A percentile compares a stretch with the other conserved stretches of the same genome.
Conservation (phyloP, 805 yeast genomes). For the Starmerella bombicola region DNA sequence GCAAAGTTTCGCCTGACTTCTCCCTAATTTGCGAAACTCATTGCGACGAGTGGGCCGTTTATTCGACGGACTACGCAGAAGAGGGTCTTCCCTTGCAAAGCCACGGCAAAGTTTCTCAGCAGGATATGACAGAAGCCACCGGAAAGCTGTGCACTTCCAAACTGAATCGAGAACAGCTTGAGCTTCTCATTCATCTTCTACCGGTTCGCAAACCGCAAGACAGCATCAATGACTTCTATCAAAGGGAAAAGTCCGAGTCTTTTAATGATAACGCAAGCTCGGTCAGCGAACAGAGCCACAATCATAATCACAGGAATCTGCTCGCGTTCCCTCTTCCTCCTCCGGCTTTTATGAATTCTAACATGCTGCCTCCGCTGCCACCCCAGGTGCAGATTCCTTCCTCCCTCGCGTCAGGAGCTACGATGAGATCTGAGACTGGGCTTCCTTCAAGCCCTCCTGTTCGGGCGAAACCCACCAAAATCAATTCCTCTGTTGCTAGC, state of each 20-base stretch:
- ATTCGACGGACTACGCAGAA: constrained; percentile 32
- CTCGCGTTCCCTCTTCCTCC: constrained; percentile 3
- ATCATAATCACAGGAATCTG: neutral
- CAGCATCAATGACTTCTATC: constrained; percentile 6
- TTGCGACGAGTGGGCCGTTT: constrained; percentile 31
- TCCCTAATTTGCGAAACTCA: constrained; percentile 21
- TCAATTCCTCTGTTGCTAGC: neutral
- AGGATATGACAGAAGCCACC: constrained; percentile 8
- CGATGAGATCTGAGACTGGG: constrained; percentile 1
- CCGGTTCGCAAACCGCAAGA: constrained; percentile 16
- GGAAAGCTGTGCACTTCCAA: constrained; percentile 11
- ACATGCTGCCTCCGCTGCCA: constrained; percentile 8
- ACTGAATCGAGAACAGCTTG: constrained; percentile 12
- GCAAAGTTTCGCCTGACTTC: constrained; percentile 30
- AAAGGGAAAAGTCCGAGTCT: neutral
- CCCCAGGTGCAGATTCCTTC: constrained; percentile 8
- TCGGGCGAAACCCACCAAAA: constrained; percentile 10
- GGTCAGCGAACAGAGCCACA: neutral
- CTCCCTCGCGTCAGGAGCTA: constrained; percentile 1
- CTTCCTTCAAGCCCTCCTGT: constrained; percentile 19
- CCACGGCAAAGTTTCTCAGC: constrained; percentile 29
- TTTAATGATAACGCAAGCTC: neutral
- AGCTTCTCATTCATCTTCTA: constrained; percentile 14
- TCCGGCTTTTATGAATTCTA: constrained; percentile 2
- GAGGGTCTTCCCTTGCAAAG: constrained; percentile 31